Base-by-base conservation (phyloP, 2,329 filamentous ascomycete species). In the Nigrospora osmanthi region DNA sequence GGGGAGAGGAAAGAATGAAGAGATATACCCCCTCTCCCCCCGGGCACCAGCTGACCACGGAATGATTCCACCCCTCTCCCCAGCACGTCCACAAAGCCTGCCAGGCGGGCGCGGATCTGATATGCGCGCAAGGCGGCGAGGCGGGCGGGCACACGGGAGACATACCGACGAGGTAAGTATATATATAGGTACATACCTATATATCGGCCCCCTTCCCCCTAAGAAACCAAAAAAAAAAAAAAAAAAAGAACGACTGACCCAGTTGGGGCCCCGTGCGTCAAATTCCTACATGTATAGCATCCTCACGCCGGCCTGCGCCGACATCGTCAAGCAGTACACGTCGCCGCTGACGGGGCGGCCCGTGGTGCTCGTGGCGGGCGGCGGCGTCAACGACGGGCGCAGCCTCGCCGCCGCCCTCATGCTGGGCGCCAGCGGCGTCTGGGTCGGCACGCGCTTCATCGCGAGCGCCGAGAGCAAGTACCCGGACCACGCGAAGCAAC, bases 91-190 rank as follows among this genome's bases (percentile, higher is more conserved):
- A 40, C 9, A 50, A 50, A 30, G 47, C 47, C 4, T 47, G 46
- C 43, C 43, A 48, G n/a, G 35, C 46, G 47, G 90, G 89, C 55
- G 87, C 83, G 56, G 91, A 97, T 69, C 84, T 96, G 59, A 95
- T 97, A 72, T 95, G 90, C 73, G 91, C 91, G 43, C 91, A 96
- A 73, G 91, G 91, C 61, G 90, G 91, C 59, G 91, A 96, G 72
- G 90, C 90, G 49, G 90, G 90, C 63, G 91, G 91, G 53, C 89
- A 95, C 75, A 95, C 88, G 13, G 90, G 90, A 58, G 87, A 95
- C 67, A 85, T 94, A 35, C 88, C 91, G 52, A 46, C 44, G 14
- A 38, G 35, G 40, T 31, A 40, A 2, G 1, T n/a, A 16, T 12
- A 3, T 2, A 15, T 4, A 95, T n/a, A n/a, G n/a, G n/a, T n/a